Conservation (phyloP, 768 basidiomycete genomes). For the Rhizopogon rudus region DNA sequence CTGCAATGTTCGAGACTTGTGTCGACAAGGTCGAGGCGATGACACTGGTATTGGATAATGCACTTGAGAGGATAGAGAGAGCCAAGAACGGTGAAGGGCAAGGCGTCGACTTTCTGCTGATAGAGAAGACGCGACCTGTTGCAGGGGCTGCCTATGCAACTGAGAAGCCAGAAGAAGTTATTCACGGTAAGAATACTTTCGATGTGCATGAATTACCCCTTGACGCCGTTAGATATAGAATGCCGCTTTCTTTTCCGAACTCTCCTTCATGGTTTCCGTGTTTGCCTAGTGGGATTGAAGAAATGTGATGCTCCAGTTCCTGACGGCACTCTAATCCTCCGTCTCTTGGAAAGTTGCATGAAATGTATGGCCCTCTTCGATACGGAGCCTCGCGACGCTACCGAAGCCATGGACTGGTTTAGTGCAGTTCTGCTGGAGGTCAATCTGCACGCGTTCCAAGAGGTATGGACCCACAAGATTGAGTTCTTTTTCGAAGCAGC, state of each 20-base stretch:
- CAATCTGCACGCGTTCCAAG: slow-evolving; percentile 89
- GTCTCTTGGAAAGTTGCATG: slow-evolving; percentile 82
- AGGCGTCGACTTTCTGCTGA: slow-evolving; percentile 52
- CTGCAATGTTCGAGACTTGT: slow-evolving; percentile 74
- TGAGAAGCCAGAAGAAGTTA: slow-evolving; percentile 78
- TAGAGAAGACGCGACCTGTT: slow-evolving; percentile 86
- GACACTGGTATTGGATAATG: slow-evolving; percentile 49
- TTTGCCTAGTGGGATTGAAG: slow-evolving; percentile 69
- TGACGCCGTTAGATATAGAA: slow-evolving; percentile 42
- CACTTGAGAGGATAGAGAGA: slow-evolving; percentile 44
- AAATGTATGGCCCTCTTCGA: slow-evolving; percentile 84
- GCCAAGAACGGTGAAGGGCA: slow-evolving; percentile 34
- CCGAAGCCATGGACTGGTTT: slow-evolving; percentile 82
- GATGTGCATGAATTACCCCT: not conserved
- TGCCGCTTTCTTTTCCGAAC: slow-evolving; percentile 83
- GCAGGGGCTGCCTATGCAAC: slow-evolving; percentile 70
- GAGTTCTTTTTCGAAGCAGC: slow-evolving; percentile 83
- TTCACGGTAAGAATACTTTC: slow-evolving; percentile 54
- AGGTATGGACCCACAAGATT: slow-evolving; percentile 93
- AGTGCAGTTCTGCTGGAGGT: slow-evolving; percentile 72
- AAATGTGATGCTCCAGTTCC: slow-evolving; percentile 75
- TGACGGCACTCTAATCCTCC: slow-evolving; percentile 82
- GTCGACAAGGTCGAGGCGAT: slow-evolving; percentile 84
- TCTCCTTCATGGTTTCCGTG: slow-evolving; percentile 83
- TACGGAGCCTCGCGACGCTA: slow-evolving; percentile 57